phyloP scores from a whole-genome alignment of 306 rosid genomes.

The Cicer arietinum region DNA sequence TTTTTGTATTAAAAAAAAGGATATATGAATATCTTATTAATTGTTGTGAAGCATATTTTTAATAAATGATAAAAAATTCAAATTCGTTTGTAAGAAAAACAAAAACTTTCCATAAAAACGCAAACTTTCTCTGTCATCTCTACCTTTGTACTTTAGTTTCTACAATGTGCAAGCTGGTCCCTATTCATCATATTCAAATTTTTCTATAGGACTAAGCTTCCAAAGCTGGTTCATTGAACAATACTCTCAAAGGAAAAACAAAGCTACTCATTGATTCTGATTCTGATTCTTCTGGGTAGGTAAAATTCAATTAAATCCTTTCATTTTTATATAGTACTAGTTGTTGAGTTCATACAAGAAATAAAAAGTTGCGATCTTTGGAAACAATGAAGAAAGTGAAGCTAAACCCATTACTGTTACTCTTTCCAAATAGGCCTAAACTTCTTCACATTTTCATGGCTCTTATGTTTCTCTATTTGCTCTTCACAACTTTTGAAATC shows the following conservation, averaged over 20 bases:
- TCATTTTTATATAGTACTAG: not conserved
- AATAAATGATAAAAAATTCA: not conserved
- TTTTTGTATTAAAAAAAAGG: too few relatives aligned
- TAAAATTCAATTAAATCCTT: not conserved
- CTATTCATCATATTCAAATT: not conserved
- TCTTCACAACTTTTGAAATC: conserved; percentile 82
- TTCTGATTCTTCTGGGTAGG: not conserved
- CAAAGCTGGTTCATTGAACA: conserved; percentile 5
- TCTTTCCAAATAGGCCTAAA: conserved; percentile 58
- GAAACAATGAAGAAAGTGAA: conserved; percentile 70
- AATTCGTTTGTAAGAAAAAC: not conserved
- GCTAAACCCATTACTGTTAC: conserved; percentile 49
- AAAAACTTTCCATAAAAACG: not conserved
- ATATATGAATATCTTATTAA: too few relatives aligned
- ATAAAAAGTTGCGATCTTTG: conserved; percentile 14
- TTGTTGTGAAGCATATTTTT: too few relatives aligned
- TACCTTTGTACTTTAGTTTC: conserved; percentile 8
- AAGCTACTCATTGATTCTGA: not conserved
- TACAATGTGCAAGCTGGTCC: conserved; percentile 22
- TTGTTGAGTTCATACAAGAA: not conserved
- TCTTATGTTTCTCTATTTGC: conserved; percentile 62
- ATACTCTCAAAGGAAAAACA: not conserved
- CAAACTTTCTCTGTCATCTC: conserved; percentile 18
- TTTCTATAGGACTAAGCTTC: not conserved
- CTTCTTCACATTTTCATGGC: conserved; percentile 73